Conservation (phyloP, 129 eudicot genomes). For the Ambrosia artemisiifolia region DNA sequence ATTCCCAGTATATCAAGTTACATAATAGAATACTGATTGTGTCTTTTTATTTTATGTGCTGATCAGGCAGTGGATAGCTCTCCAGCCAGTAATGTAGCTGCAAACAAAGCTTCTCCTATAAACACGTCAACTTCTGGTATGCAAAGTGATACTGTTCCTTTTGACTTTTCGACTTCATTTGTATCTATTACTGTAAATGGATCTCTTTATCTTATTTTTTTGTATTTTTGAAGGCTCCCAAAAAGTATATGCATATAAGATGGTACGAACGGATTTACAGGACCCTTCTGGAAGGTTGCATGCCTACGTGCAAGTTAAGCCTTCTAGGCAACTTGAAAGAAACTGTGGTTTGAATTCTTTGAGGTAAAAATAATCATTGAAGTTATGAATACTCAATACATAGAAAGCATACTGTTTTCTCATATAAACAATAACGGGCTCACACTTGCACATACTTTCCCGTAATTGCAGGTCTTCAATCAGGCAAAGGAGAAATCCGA, state of each 20-base stretch:
- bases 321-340: constrained; percentile 45
- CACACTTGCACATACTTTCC: constrained; percentile 7
- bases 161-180: neutral
- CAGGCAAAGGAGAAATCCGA: constrained; percentile 88
- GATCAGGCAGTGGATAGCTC: constrained; percentile 55
- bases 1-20: constrained; percentile 1
- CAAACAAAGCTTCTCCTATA: constrained; percentile 41
- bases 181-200: neutral
- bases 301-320: constrained; percentile 78
- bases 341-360: constrained; percentile 51
- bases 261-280: constrained; percentile 83
- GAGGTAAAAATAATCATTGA: constrained; percentile 36
- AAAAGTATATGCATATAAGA: constrained; percentile 61
- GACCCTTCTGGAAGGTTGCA: constrained; percentile 97
- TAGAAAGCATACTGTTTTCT: neutral
- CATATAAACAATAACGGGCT: constrained; percentile 8
- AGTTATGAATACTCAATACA: neutral
- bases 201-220: constrained; percentile 7
- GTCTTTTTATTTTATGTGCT: constrained; percentile 25
- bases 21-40: neutral
- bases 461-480: constrained; percentile 64
- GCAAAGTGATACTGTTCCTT: neutral
- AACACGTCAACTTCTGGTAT: constrained; percentile 64
- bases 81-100: constrained; percentile 35
- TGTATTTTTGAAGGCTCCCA: constrained; percentile 36